Base-by-base conservation (phyloP, 345 rosid genomes). In the Bruguiera sexangula region DNA sequence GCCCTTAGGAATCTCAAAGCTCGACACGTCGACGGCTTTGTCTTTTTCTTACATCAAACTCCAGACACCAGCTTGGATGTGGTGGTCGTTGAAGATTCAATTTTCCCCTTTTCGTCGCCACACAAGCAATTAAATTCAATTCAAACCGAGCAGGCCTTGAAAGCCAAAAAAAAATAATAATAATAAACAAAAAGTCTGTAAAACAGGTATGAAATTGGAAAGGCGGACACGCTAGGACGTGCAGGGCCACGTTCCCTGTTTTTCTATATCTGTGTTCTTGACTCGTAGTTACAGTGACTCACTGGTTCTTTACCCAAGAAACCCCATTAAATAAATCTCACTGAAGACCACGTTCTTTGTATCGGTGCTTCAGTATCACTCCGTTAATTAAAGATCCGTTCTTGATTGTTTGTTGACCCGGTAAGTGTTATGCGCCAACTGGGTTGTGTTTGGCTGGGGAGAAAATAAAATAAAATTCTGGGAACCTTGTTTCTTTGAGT, bases 401-500 rank as follows among this genome's bases (percentile, higher is more conserved):
- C 39, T 3, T 73, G 26, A 59, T 53, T 68, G 36, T 60, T 62
- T 62, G 20, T 66, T 37, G 31, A 22, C 43, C 63, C 46, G 57
- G 65, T 57, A 30, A 37, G 64, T 65, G 27, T 30, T 29, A 26
- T 58, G 22, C 39, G 31, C 69, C 71, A 53, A 32, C 71, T 68
- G 79, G 76, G 68, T 60, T 74, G 54, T 75, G 56, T n/a, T 51
- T 53, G 59, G 18, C 70, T 64, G 32, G 18, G 46, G n/a, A 26
- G 34, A 54, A 56, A 22, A 32, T 10, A 48, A 68, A 58, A 21
- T 8, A 22, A 20, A 22, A 58, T 58, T 50, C 39, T 24, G 51
- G 51, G 34, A 50, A 0, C 54, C 29, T 63, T 63, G 8, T 34
- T 67, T 22, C 30, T 19, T 30, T 66, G 60, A 69, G 32, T 48